Conservation (phyloP, 2,329 filamentous ascomycete species). For the Cladophialophora chaetospira region DNA sequence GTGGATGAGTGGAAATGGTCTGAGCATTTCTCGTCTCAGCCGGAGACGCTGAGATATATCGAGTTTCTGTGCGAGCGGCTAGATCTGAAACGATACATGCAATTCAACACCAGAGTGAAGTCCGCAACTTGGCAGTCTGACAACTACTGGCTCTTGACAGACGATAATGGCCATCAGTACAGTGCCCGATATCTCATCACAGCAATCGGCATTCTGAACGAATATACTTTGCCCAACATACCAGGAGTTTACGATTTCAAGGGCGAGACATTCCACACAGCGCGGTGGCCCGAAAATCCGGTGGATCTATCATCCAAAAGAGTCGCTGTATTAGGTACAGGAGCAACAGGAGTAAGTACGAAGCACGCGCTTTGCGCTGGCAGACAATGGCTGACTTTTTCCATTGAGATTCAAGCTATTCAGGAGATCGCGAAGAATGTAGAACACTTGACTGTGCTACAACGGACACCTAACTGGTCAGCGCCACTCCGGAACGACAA, state of each 20-base stretch:
- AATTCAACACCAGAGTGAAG: constrained; percentile 47
- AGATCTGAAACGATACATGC: constrained; percentile 46
- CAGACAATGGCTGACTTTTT: too few species aligned
- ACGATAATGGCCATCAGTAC: constrained; percentile 42
- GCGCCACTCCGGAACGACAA: constrained; percentile 59
- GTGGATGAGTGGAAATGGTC: constrained; percentile 32
- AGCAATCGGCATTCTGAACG: constrained; percentile 55
- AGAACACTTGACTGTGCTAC: constrained; percentile 54
- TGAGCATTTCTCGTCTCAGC: constrained; percentile 28
- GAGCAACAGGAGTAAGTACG: too few species aligned
- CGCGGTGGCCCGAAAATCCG: constrained; percentile 61
- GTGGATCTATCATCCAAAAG: constrained; percentile 59
- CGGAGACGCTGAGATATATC: constrained; percentile 46
- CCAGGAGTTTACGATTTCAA: constrained; percentile 58
- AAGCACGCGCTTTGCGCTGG: too few species aligned
- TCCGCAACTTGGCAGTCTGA: constrained; percentile 43
- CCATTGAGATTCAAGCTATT: constrained; percentile 42
- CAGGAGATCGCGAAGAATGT: constrained; percentile 60
- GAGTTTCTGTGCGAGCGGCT: constrained; percentile 48
- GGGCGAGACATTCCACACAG: constrained; percentile 57
- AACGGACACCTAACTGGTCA: constrained; percentile 66
- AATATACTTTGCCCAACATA: constrained; percentile 61
- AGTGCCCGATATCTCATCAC: constrained; percentile 49
- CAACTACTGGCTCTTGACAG: constrained; percentile 47
- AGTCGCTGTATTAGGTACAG: constrained; percentile 65